phyloP scores from a whole-genome alignment of 345 rosid species.

The Citrus sp. region DNA sequence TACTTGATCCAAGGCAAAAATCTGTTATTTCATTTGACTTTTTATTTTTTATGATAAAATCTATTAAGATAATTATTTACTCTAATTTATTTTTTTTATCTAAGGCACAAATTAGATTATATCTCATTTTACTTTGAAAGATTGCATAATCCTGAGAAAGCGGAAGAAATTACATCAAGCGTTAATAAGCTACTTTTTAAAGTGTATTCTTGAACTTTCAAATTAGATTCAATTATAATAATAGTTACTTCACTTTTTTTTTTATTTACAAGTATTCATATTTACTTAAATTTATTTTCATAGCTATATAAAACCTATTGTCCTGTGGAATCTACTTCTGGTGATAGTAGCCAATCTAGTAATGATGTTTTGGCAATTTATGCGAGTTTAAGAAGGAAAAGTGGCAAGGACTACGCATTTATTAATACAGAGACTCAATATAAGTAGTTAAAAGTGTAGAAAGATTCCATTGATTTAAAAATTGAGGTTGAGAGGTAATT shows the following conservation, averaged over 20 bases:
- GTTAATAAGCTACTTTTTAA: not conserved
- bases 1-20: not conserved
- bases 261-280: too few relatives aligned
- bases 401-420: too few relatives aligned
- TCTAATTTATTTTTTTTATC: not conserved
- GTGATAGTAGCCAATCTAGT: too few relatives aligned
- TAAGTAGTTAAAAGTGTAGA: not conserved
- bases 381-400: too few relatives aligned
- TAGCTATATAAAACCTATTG: too few relatives aligned
- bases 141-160: not conserved
- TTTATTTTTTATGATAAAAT: not conserved
- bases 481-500: not conserved
- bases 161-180: not conserved
- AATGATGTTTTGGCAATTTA: too few relatives aligned
- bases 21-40: not conserved
- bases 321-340: too few relatives aligned
- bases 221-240: too few relatives aligned
- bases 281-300: too few relatives aligned
- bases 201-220: too few relatives aligned
- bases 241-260: too few relatives aligned
- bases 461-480: not conserved
- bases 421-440: not conserved
- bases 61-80: not conserved
- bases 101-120: not conserved
- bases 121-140: not conserved